Percentiles rank a stretch among this genome's conserved stretches.
phyloP scores from a whole-genome alignment of 495 filamentous ascomycete species.

The Penicillium simplicissimum region DNA sequence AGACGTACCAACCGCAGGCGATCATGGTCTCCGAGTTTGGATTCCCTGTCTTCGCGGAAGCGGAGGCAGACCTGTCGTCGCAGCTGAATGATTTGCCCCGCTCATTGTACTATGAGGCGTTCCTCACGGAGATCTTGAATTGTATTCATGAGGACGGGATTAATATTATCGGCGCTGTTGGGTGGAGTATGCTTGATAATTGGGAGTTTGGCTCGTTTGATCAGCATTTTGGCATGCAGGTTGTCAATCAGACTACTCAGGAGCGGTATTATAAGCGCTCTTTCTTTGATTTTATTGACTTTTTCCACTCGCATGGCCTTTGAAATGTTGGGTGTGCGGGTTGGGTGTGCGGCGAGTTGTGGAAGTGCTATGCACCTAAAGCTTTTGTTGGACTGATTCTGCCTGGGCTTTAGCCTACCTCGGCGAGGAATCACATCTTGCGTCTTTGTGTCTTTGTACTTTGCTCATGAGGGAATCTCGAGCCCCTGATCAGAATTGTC shows the following conservation, averaged over 20 bases:
- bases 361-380: not conserved
- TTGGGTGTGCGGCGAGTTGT: not conserved
- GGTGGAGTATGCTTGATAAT: constrained; percentile 1
- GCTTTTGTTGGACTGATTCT: not conserved
- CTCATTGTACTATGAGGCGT: constrained; percentile 4
- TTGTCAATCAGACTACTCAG: not conserved
- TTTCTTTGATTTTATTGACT: constrained; percentile 2
- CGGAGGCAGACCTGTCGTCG: not conserved
- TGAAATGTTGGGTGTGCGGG: not conserved
- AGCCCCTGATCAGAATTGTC: too few species aligned
- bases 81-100: not conserved
- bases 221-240: constrained; percentile 4
- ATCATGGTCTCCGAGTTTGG: not conserved
- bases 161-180: constrained; percentile 6
- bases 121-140: constrained; percentile 5
- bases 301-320: constrained; percentile 13
- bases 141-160: constrained; percentile 5
- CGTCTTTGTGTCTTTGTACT: not conserved
- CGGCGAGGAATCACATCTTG: not conserved
- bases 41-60: not conserved
- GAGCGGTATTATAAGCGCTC: constrained; percentile 3
- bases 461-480: not conserved
- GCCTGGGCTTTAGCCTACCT: not conserved
- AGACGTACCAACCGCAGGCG: not conserved
- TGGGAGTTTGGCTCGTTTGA: constrained; percentile 1